A percentile compares a stretch with the other conserved stretches of the same genome.
phyloP scores from a whole-genome alignment of 768 basidiomycete species.

The Russula foetens region DNA sequence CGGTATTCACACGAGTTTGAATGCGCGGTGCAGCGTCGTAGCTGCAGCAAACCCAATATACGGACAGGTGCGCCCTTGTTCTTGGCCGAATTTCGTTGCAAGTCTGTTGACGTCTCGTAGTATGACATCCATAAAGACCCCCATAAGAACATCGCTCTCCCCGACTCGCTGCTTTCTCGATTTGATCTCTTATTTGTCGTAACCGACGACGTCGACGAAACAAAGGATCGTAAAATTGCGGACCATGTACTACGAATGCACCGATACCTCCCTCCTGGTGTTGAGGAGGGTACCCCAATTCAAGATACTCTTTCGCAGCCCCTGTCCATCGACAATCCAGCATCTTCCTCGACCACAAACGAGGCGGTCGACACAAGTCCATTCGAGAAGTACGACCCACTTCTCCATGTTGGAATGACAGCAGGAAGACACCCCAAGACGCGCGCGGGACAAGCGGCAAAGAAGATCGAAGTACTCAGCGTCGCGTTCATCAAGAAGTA shows the following conservation, averaged over 20 bases:
- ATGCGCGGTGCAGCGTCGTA: constrained; percentile 95
- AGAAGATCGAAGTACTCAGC: constrained; percentile 79
- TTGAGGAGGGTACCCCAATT: constrained; percentile 92
- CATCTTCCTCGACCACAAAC: constrained; percentile 32
- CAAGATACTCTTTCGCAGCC: constrained; percentile 85
- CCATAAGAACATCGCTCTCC: constrained; percentile 96
- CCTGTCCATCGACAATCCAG: constrained; percentile 78
- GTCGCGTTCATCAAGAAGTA: constrained; percentile 97
- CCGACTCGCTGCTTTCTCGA: constrained; percentile 95
- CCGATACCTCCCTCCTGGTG: constrained; percentile 90
- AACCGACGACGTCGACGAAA: constrained; percentile 96
- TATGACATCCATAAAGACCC: constrained; percentile 99
- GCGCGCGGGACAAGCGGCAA: constrained; percentile 41
- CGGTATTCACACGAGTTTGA: constrained; percentile 96
- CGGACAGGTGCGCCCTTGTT: constrained; percentile 51
- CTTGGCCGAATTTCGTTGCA: background rate
- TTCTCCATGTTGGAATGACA: constrained; percentile 79
- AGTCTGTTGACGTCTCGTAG: constrained; percentile 37
- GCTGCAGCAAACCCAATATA: constrained; percentile 99
- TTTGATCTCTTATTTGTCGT: constrained; percentile 98
- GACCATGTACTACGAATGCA: constrained; percentile 98
- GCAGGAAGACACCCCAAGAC: constrained; percentile 37
- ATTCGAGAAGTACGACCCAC: constrained; percentile 94
- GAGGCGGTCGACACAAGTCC: constrained; percentile 67
- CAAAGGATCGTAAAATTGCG: constrained; percentile 86